Percentiles rank a stretch among this genome's conserved stretches.
Conservation (phyloP, 805 yeast genomes). For the Myxozyma melibiosi region DNA sequence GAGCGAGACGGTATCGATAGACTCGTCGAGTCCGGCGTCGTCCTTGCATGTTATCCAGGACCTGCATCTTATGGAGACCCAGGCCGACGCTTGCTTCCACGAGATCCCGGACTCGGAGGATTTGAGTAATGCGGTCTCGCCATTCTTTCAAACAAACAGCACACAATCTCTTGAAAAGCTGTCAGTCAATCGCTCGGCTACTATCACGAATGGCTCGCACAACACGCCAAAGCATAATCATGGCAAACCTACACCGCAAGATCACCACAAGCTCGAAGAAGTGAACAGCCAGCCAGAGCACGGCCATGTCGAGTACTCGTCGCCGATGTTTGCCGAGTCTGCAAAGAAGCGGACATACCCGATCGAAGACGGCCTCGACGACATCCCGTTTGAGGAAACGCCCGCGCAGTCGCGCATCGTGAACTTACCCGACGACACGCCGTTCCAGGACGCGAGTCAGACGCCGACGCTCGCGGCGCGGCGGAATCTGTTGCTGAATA, state of each 20-base stretch:
- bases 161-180: too few relatives aligned
- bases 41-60: background rate
- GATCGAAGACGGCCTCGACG: background rate
- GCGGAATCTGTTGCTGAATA: background rate
- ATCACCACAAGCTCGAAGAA: background rate
- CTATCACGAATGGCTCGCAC: too few relatives aligned
- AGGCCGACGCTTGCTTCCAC: background rate
- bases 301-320: background rate
- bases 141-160: background rate
- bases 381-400: background rate
- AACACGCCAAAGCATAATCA: too few relatives aligned
- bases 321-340: slow-evolving; percentile 3
- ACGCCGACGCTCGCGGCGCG: too few relatives aligned
- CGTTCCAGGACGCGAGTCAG: too few relatives aligned
- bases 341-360: background rate
- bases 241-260: background rate
- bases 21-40: slow-evolving; percentile 5
- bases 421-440: background rate
- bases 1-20: background rate
- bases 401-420: background rate
- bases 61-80: background rate
- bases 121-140: background rate
- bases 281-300: slow-evolving; percentile 1
- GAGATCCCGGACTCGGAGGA: slow-evolving; percentile 9
- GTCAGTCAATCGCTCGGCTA: too few relatives aligned